Conservation (phyloP, 2,329 filamentous ascomycete species). For the Ophiostoma perfectum region DNA sequence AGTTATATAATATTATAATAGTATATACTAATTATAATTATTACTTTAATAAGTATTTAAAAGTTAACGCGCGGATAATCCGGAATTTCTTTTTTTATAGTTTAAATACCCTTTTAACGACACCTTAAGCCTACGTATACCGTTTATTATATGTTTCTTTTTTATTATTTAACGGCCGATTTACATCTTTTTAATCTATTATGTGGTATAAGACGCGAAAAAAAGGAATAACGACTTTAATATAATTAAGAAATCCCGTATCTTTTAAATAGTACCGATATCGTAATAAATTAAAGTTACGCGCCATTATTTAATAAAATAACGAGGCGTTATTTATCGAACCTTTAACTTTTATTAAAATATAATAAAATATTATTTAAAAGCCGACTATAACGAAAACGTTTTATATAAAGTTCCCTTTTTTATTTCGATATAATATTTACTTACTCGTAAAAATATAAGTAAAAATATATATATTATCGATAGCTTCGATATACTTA, state of each 20-base stretch:
- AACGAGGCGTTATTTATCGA: neutral
- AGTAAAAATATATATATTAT: neutral
- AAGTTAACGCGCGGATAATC: no score
- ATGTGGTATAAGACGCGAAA: neutral
- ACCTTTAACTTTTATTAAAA: neutral
- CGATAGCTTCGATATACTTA: neutral
- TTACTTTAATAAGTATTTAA: no score
- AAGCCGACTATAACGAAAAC: neutral
- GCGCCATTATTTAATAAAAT: neutral
- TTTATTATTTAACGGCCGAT: slow-evolving; percentile 8
- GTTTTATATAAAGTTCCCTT: neutral
- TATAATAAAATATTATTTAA: neutral
- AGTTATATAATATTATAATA: no score
- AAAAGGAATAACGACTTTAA: neutral
- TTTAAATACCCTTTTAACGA: no score
- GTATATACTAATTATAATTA: no score
- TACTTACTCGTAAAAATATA: neutral
- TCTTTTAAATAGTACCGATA: neutral
- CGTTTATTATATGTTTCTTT: no score
- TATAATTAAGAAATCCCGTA: neutral
- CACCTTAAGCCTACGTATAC: no score
- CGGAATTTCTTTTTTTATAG: no score
- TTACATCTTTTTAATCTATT: neutral
- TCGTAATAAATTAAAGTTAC: neutral
- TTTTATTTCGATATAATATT: neutral